Evolutionary conservation across 148 eudicot genomes (phyloP), one percentile per base, ranked within the genome.

Genomic region (Vaccinium myrtillus): DNA sequence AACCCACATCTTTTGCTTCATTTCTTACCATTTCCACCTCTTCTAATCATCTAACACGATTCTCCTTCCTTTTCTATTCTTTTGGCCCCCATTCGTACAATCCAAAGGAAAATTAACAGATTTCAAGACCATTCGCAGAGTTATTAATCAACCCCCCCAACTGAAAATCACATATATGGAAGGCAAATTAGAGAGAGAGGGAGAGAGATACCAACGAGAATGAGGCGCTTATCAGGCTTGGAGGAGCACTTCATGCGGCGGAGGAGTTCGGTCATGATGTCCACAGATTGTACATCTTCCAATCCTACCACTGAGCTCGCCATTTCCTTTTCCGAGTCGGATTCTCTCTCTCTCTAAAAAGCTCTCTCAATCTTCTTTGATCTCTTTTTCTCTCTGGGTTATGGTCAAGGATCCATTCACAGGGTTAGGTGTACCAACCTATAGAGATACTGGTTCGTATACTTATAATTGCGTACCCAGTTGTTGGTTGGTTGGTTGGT

Each of bases 161-260:
- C 73, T 67, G 73, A 25, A 67, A 23, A n/a, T 25, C 32, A 11
- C 73, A 67, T 2, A 67, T 25, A 58, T 56, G 46, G 46, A 5
- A 43, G 46, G 46, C 46, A 43, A 43, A 43, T 43, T 8, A 56
- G 61, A 56, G 61, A 56, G 61, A 56, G 61, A 56, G 61, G 14
- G 58, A 27, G 6, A 39, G 23, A 73, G 73, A 0, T 83, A 94
- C 98, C 98, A 21, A 96, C 89, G 88, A 96, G 95, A 76, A 96
- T 96, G 89, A 96, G 97, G 85, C 97, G 98, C 70, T 96, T 94
- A 89, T 94, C 97, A 23, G 99, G 98, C 74, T 94, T 94, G 84
- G 91, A 55, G 39, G 94, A 88, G 75, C 99, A 96, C 83, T 92
- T 94, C 94, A 94, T 91, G 43, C 99, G 99, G 39, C 99, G 99